Evolutionary conservation across 495 filamentous ascomycete species (phyloP), one percentile per base, ranked within the genome.

Genomic region (Penicillium verhagenii): DNA sequence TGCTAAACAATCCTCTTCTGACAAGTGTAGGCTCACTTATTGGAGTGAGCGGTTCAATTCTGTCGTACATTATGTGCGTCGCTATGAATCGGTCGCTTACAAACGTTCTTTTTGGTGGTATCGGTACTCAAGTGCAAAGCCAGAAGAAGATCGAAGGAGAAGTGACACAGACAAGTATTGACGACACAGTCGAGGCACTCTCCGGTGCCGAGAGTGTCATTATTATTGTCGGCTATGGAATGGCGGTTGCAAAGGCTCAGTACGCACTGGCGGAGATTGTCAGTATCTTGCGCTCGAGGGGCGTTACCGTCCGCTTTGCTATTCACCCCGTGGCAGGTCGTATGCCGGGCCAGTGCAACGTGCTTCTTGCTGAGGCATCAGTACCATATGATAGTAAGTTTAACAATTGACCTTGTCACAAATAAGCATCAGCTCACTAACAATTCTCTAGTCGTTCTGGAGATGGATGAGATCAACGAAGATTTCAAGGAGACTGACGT

Each of bases 391-490:
- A 92, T 61, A 91, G 74, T 77, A 65, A 64, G 66, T 65, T 44
- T 1, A n/a, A n/a, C n/a, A n/a, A 47, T 29, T 29, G n/a, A 39
- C 40, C n/a, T 24, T 52, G 13, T 25, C 19, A 16, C 9, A 33
- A 25, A 47, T 42, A 45, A 20, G 58, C 4, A 13, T 5, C 14
- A 7, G 13, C 64, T 72, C 38, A 70, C 21, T 3, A n/a, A n/a
- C n/a, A n/a, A n/a, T 14, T 20, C 19, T 26, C 9, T 10, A 77
- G 72, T 91, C 45, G 88, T 92, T 29, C 75, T 91, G 16, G 89
- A 93, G 72, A 92, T 92, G 89, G 89, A 92, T 66, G 89, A 93
- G 70, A 92, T 93, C 71, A 93, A 93, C 69, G 89, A 93, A 46
- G 89, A 92, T 66, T 93, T 93, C 70, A 61, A 74, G 31, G 86